Percentiles rank a stretch among this genome's conserved stretches.
Evolutionary conservation across 805 yeast genomes (phyloP).

Genomic region (Alloascoidea hylecoeti): DNA sequence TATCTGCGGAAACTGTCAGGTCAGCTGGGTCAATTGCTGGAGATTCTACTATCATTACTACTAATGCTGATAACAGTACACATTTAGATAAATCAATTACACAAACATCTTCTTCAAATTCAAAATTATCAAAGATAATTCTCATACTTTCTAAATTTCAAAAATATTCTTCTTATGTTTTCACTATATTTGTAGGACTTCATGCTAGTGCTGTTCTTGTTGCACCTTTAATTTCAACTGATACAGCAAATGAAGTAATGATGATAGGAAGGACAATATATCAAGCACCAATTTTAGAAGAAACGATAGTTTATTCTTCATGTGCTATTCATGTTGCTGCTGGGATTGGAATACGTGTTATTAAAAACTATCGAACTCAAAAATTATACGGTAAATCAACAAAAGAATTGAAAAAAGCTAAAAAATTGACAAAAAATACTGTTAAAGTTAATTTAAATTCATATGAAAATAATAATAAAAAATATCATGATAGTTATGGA

Average conservation of each 20-base stretch:
- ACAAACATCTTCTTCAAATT: too few relatives aligned
- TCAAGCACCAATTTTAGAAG: constrained; percentile 36
- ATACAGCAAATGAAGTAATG: constrained; percentile 34
- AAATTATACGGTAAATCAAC: constrained; percentile 11
- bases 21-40: too few relatives aligned
- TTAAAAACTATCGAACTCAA: constrained; percentile 11
- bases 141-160: constrained; percentile 25
- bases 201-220: constrained; percentile 41
- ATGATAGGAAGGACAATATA: constrained; percentile 48
- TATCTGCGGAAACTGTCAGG: too few relatives aligned
- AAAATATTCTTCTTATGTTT: constrained; percentile 43
- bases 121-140: too few relatives aligned
- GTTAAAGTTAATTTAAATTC: constrained; percentile 9
- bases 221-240: constrained; percentile 34
- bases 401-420: constrained; percentile 4
- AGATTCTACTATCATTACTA: too few relatives aligned
- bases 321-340: constrained; percentile 30
- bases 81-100: too few relatives aligned
- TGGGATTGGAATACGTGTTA: constrained; percentile 24
- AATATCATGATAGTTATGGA: constrained; percentile 35
- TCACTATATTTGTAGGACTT: constrained; percentile 36
- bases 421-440: constrained; percentile 7
- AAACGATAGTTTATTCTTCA: constrained; percentile 28
- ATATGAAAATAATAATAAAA: constrained; percentile 12
- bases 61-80: too few relatives aligned